phyloP scores from a whole-genome alignment of 805 yeast species.

The Hanseniaspora lachancei region DNA sequence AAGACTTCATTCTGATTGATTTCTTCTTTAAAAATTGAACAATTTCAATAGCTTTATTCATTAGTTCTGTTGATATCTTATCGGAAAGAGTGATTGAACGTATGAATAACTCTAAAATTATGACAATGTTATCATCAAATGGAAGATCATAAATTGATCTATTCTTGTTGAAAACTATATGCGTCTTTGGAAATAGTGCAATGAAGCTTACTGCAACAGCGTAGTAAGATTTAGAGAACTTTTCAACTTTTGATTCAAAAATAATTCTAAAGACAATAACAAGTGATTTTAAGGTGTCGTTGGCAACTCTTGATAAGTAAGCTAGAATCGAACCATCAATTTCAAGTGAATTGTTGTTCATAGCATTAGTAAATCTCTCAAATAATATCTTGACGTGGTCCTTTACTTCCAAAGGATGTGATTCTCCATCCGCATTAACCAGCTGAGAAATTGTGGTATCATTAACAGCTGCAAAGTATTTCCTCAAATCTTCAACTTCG shows the following conservation, averaged over 20 bases:
- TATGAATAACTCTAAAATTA: background rate
- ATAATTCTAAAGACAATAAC: constrained; percentile 4
- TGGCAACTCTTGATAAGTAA: background rate
- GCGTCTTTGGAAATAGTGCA: background rate
- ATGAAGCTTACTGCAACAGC: background rate
- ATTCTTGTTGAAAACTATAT: background rate
- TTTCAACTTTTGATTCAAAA: background rate
- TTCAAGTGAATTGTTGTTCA: background rate
- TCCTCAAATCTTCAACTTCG: background rate
- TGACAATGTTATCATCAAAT: background rate
- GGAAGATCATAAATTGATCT: background rate
- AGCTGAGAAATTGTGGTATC: background rate
- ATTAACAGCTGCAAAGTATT: constrained; percentile 7
- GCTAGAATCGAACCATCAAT: constrained; percentile 1
- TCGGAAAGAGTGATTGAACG: background rate
- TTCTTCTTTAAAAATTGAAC: background rate
- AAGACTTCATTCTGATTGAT: background rate
- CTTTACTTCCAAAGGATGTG: background rate
- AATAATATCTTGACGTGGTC: background rate
- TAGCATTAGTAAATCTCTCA: background rate
- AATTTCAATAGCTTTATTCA: background rate
- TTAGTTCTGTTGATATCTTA: background rate
- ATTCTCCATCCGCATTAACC: too few relatives aligned
- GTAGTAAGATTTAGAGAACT: background rate
- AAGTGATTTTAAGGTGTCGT: background rate